Conservation (phyloP, 768 basidiomycete genomes). For the Psilocybe sp. region DNA sequence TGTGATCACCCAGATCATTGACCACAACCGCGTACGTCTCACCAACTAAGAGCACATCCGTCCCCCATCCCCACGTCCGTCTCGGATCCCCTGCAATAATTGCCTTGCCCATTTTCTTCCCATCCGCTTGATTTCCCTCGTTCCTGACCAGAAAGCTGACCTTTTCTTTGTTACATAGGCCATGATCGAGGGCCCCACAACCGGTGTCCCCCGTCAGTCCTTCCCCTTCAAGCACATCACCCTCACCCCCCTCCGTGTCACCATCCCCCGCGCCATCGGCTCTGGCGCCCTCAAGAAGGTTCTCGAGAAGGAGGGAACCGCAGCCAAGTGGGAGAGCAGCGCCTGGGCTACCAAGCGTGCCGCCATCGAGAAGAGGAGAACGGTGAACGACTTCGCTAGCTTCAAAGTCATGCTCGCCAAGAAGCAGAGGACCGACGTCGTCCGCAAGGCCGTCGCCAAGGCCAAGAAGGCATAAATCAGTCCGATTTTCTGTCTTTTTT, state of each 20-base stretch:
- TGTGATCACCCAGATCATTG: constrained; percentile 95
- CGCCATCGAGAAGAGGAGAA: constrained; percentile 69
- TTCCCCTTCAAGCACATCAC: constrained; percentile 90
- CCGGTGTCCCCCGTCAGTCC: constrained; percentile 88
- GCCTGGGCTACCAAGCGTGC: constrained; percentile 87
- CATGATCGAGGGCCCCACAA: constrained; percentile 91
- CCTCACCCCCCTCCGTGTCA: constrained; percentile 83
- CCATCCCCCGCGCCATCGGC: constrained; percentile 85
- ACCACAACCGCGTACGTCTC: constrained; percentile 90
- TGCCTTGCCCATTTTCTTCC: too few relatives aligned
- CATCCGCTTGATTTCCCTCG: too few relatives aligned
- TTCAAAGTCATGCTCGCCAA: constrained; percentile 88
- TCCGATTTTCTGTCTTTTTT: not conserved
- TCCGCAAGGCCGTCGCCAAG: constrained; percentile 68
- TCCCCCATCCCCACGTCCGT: too few relatives aligned
- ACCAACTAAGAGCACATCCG: not conserved
- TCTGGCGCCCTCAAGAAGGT: constrained; percentile 80
- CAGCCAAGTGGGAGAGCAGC: constrained; percentile 88
- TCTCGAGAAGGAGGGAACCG: constrained; percentile 78
- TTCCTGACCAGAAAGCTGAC: too few relatives aligned
- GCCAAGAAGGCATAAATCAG: constrained; percentile 21
- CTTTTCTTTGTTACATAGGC: constrained; percentile 53
- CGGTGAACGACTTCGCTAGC: constrained; percentile 86
- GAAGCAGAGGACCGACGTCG: constrained; percentile 79
- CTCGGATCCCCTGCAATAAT: too few relatives aligned